Conservation (phyloP, 73 alveolate species). For the Urostyla sp. region DNA sequence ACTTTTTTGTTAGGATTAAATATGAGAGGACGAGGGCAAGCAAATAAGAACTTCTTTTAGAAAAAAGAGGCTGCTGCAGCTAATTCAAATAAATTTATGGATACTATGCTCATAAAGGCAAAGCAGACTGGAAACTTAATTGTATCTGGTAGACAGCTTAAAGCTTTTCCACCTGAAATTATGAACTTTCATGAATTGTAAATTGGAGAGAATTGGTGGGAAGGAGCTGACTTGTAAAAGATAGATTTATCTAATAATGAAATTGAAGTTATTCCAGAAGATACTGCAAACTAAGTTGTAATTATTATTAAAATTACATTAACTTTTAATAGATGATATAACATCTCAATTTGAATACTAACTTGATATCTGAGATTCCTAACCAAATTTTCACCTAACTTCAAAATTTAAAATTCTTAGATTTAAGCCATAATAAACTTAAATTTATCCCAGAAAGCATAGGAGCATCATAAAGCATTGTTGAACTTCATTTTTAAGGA, state of each 20-base stretch:
- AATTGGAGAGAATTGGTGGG: constrained; percentile 95
- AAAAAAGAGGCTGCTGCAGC: constrained; percentile 38
- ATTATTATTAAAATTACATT: too few relatives aligned
- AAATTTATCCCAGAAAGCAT: constrained; percentile 73
- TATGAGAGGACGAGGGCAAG: constrained; percentile 56
- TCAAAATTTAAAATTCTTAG: constrained; percentile 84
- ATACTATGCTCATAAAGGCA: constrained; percentile 66
- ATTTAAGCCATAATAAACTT: constrained; percentile 79
- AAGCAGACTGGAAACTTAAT: constrained; percentile 61
- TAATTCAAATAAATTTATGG: constrained; percentile 9
- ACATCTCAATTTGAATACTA: constrained; percentile 61
- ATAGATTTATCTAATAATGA: constrained; percentile 84
- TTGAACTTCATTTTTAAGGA: constrained; percentile 85
- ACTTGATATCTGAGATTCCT: too few relatives aligned
- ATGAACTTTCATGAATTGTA: constrained; percentile 58
- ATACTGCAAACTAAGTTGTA: constrained; percentile 38
- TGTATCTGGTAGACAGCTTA: constrained; percentile 48
- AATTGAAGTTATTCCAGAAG: constrained; percentile 81
- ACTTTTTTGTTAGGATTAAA: too few relatives aligned
- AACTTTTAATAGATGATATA: constrained; percentile 63
- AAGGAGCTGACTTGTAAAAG: constrained; percentile 79
- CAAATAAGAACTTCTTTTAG: constrained; percentile 41
- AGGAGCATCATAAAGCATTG: constrained; percentile 74
- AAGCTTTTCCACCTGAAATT: constrained; percentile 69
- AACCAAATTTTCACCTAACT: constrained; percentile 61